Evolutionary conservation across 2,329 filamentous ascomycete species (phyloP).

Genomic region (Apiospora koreana): DNA sequence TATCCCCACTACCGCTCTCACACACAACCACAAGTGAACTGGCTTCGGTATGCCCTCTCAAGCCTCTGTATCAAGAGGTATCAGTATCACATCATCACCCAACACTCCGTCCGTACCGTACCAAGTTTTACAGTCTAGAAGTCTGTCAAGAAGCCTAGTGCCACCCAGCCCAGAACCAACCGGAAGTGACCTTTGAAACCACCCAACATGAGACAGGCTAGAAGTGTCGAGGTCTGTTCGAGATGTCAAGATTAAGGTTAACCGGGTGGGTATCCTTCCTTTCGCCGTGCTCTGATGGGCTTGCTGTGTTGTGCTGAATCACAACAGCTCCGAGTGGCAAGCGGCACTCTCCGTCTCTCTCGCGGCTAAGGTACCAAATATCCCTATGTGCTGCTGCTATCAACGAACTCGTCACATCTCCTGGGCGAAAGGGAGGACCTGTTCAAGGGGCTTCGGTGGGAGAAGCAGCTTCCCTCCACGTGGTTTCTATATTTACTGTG

Average conservation of each 20-base stretch:
- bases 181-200: not conserved
- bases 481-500: constrained; percentile 10
- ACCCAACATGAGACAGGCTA: not conserved
- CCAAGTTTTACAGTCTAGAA: not conserved
- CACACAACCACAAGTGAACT: not conserved
- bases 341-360: not conserved
- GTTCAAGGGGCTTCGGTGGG: not conserved
- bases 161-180: not conserved
- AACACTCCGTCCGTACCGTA: too few relatives aligned
- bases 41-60: not conserved
- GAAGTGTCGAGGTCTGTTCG: constrained; percentile 17
- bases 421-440: not conserved
- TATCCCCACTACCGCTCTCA: not conserved
- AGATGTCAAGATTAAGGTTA: constrained; percentile 18
- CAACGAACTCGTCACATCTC: not conserved
- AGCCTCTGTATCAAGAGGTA: too few relatives aligned
- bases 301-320: not conserved
- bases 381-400: too few relatives aligned
- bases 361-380: not conserved
- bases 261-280: constrained; percentile 11
- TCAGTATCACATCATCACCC: not conserved
- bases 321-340: not conserved
- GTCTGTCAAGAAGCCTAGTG: constrained; percentile 3
- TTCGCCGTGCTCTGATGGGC: not conserved
- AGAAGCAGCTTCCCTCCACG: not conserved